Base-by-base conservation (phyloP, 371 early-diverging fungal genomes). In the Mucor velutinosus region DNA sequence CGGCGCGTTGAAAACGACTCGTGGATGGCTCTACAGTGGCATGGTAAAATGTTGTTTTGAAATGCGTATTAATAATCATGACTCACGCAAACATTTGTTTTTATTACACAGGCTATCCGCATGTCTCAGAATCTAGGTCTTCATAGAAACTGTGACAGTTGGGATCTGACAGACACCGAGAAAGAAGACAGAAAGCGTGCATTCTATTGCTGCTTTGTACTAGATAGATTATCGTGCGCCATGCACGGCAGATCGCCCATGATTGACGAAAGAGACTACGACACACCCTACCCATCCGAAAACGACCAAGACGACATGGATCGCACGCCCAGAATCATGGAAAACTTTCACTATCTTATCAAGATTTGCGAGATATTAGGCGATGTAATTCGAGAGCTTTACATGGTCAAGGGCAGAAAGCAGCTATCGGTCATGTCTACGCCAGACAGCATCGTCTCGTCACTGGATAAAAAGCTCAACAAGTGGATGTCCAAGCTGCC, bases 81-180 rank as follows among this genome's bases (percentile, higher is more conserved):
- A 55, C 49, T 49, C 49, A 49, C 21, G 19, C 21, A 5, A 49
- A 21, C 30, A 30, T 30, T 21, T 21, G 6, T 23, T 5, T 8
- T 43, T 19, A 35, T n/a, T n/a, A 15, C 37, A 23, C 66, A 83
- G 83, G 88, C 89, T 1, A 81, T 85, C 56, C 76, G 88, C 7
- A 87, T 90, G 88, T 79, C 86, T 15, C 86, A 88, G 66, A 86
- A 86, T 23, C 67, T 90, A 11, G 89, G 89, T 11, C 65, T 90
- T 30, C 83, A 90, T 72, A 72, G 82, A 60, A 85, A 89, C 32
- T 84, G 83, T 21, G 83, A 87, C 35, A 78, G 70, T 41, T 87
- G 86, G 80, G 69, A 77, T 12, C 65, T 86, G 25, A 72, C 83
- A 19, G 74, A 70, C 25, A 62, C 74, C 8, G 82, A 86, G 75